Evolutionary conservation across 306 rosid species (phyloP).

Genomic region (Purshia tridentata): DNA sequence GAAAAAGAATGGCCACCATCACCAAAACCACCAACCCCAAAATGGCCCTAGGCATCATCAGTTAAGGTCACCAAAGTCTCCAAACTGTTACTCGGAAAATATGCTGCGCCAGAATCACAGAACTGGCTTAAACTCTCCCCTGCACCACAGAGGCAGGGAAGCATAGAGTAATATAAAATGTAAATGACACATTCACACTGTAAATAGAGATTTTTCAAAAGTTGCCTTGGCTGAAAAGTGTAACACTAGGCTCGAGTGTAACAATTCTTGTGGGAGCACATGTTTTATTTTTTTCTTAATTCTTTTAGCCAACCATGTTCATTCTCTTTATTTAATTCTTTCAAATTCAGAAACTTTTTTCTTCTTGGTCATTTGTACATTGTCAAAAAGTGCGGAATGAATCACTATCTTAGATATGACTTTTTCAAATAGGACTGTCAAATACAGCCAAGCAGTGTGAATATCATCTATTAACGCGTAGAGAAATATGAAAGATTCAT

Average conservation of each 20-base stretch:
- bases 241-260: background rate
- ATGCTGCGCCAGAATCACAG: constrained; percentile 16
- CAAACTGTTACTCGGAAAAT: constrained; percentile 25
- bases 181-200: constrained; percentile 14
- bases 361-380: background rate
- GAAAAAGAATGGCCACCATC: constrained; percentile 35
- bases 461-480: constrained; percentile 25
- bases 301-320: background rate
- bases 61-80: constrained; percentile 44
- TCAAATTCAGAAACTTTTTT: background rate
- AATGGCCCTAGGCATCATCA: constrained; percentile 30
- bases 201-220: constrained; percentile 43
- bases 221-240: background rate
- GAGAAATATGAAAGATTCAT: background rate
- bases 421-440: background rate
- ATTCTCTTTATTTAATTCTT: background rate
- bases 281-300: background rate
- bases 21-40: constrained; percentile 20
- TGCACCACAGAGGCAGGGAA: constrained; percentile 35
- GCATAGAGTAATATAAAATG: constrained; percentile 16
- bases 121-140: constrained; percentile 46
- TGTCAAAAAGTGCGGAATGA: background rate
- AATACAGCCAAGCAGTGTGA: constrained; percentile 47
- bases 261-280: constrained; percentile 1
- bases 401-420: background rate